These are phyloP conservation scores for Dipteronia dyeriana DNA, from an alignment of 345 rosid species.

Conservation along the genomic window DNA sequence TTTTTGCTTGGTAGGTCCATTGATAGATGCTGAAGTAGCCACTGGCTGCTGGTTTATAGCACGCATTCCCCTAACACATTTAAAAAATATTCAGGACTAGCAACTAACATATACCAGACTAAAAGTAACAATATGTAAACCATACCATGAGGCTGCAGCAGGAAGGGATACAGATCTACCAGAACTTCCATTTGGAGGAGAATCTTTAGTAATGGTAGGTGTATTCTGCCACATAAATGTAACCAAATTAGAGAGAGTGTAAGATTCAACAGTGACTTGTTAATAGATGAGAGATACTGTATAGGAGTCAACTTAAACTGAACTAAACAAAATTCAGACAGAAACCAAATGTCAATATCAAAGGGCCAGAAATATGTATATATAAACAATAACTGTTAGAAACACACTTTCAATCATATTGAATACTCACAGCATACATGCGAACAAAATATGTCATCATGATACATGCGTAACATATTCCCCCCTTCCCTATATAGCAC, in stretches of 20 bases:
- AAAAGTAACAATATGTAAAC: background rate
- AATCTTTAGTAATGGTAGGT: slow-evolving; percentile 36
- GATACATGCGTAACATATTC: background rate
- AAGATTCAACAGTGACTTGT: background rate
- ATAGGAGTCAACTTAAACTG: background rate
- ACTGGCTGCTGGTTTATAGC: slow-evolving; percentile 45
- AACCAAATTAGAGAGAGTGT: slow-evolving; percentile 1
- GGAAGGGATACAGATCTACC: slow-evolving; percentile 67
- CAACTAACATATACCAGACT: slow-evolving; percentile 13
- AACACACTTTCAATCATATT: background rate
- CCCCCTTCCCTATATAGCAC: background rate
- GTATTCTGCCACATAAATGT: slow-evolving; percentile 43
- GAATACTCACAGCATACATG: background rate
- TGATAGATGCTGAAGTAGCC: slow-evolving; percentile 39
- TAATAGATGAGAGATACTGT: too few species aligned
- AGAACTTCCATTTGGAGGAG: slow-evolving; percentile 67
- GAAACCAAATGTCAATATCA: background rate
- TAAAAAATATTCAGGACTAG: slow-evolving; percentile 29
- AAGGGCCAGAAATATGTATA: background rate
- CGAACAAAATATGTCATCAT: background rate
- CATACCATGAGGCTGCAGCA: slow-evolving; percentile 89
- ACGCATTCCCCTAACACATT: slow-evolving; percentile 60
- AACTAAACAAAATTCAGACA: background rate
- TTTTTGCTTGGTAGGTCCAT: slow-evolving; percentile 58
- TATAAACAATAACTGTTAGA: background rate